phyloP scores from a whole-genome alignment of 176 grass and related monocot genomes.

The Thinopyrum elongatum region DNA sequence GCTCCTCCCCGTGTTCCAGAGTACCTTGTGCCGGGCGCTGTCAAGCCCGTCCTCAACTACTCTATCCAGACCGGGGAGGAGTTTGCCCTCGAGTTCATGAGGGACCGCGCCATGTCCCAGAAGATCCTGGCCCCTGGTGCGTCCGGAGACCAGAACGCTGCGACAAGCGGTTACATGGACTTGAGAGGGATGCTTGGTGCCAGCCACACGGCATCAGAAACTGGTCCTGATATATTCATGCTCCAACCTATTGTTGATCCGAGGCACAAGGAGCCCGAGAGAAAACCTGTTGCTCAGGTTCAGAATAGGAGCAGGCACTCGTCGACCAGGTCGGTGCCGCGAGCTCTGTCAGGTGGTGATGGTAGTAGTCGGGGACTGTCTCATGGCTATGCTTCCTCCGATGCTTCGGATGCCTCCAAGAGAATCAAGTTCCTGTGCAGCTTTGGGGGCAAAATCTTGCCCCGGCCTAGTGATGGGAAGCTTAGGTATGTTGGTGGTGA shows the following conservation, averaged over 20 bases:
- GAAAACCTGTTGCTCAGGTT: slow-evolving; percentile 43
- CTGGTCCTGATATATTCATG: slow-evolving; percentile 47
- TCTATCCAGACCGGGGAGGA: slow-evolving; percentile 98
- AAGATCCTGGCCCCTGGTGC: slow-evolving; percentile 51
- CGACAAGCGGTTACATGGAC: slow-evolving; percentile 39
- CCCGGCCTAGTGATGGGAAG: slow-evolving; percentile 89
- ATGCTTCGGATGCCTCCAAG: slow-evolving; percentile 60
- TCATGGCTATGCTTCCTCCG: slow-evolving; percentile 66
- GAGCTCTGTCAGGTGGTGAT: slow-evolving; percentile 38
- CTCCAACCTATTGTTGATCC: slow-evolving; percentile 41
- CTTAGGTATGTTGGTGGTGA: slow-evolving; percentile 96
- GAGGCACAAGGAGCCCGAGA: slow-evolving; percentile 35
- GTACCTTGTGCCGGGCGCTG: slow-evolving; percentile 21
- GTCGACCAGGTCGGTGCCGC: slow-evolving; percentile 57
- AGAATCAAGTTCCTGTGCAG: slow-evolving; percentile 90
- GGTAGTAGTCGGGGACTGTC: slow-evolving; percentile 47
- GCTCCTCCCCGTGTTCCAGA: slow-evolving; percentile 45
- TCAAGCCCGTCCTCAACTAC: slow-evolving; percentile 84
- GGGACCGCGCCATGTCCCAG: slow-evolving; percentile 74
- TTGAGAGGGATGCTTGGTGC: slow-evolving; percentile 39
- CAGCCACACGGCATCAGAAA: slow-evolving; percentile 43
- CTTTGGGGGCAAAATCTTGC: slow-evolving; percentile 94
- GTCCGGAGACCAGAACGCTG: slow-evolving; percentile 45
- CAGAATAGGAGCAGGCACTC: slow-evolving; percentile 57
- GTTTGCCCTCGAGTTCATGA: slow-evolving; percentile 95